A percentile compares a stretch with the other conserved stretches of the same genome.
These are phyloP conservation scores for Sporothrix mexicana DNA, from an alignment of 2,329 filamentous ascomycete species.

Conservation along the genomic window DNA sequence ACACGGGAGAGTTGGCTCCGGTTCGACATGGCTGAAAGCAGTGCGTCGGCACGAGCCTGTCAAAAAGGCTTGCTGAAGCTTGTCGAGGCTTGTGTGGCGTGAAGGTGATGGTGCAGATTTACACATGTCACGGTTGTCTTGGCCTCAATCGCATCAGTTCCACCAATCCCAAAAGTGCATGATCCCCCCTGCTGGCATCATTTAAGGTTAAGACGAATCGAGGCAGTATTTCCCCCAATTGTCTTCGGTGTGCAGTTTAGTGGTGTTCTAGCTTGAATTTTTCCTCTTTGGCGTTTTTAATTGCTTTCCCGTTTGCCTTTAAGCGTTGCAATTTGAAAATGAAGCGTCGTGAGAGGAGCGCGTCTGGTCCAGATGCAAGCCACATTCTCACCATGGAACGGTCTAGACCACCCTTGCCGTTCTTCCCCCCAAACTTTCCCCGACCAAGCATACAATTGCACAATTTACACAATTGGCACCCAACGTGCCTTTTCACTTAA, in stretches of 20 bases:
- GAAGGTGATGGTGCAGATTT: not conserved
- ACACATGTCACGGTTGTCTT: not conserved
- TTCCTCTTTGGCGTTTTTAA: not conserved
- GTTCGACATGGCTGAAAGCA: not conserved
- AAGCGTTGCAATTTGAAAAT: not conserved
- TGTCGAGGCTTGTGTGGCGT: slow-evolving; percentile 5
- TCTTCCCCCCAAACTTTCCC: not conserved
- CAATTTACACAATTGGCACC: too few relatives aligned
- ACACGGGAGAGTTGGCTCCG: not conserved
- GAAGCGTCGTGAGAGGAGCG: slow-evolving; percentile 11
- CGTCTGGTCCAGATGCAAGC: slow-evolving; percentile 8
- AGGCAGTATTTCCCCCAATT: not conserved
- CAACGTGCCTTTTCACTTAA: too few relatives aligned
- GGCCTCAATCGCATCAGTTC: not conserved
- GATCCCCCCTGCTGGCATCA: not conserved
- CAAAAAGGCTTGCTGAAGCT: not conserved
- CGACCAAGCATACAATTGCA: too few relatives aligned
- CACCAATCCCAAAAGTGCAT: not conserved
- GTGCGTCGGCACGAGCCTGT: slow-evolving; percentile 6
- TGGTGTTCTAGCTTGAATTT: not conserved
- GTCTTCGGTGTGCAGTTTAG: not conserved
- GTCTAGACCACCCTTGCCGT: slow-evolving; percentile 1
- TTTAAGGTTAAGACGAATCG: slow-evolving; percentile 15
- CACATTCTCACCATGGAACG: slow-evolving; percentile 8
- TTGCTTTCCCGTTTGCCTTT: not conserved